A percentile compares a stretch with the other conserved stretches of the same genome.
These are phyloP conservation scores for Rhizopogon vesiculosus DNA, from an alignment of 768 basidiomycete species.

Conservation along the genomic window DNA sequence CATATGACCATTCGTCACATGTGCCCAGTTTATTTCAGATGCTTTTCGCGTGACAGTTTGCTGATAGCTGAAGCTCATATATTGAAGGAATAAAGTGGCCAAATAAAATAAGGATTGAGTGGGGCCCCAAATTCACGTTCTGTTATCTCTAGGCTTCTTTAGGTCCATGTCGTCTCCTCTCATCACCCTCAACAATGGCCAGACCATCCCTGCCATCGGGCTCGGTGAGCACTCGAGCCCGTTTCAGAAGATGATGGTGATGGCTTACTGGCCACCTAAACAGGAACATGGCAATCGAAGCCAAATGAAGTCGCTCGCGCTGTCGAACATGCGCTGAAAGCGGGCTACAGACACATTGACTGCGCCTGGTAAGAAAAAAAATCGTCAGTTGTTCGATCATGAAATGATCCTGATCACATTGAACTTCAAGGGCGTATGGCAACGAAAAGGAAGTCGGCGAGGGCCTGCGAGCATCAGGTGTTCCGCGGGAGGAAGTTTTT, in stretches of 20 bases:
- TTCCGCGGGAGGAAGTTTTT: slow-evolving; percentile 71
- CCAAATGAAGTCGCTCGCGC: slow-evolving; percentile 68
- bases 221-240: slow-evolving; percentile 40
- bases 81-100: too few species aligned
- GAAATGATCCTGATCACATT: slow-evolving; percentile 3
- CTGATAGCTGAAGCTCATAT: too few species aligned
- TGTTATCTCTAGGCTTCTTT: background rate
- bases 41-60: too few species aligned
- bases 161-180: slow-evolving; percentile 34
- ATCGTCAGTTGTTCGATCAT: background rate
- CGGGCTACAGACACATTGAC: slow-evolving; percentile 76
- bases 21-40: too few species aligned
- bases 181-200: slow-evolving; percentile 59
- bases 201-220: slow-evolving; percentile 51
- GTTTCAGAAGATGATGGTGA: background rate
- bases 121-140: too few species aligned
- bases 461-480: slow-evolving; percentile 72
- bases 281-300: slow-evolving; percentile 81
- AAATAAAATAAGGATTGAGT: too few species aligned
- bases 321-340: slow-evolving; percentile 69
- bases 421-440: slow-evolving; percentile 46
- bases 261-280: background rate
- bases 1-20: too few species aligned
- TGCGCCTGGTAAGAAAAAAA: slow-evolving; percentile 45
- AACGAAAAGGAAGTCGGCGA: slow-evolving; percentile 84